These are phyloP conservation scores for Alisma plantagoaquatica DNA, from an alignment of 106 monocot species.

Conservation along the genomic window DNA sequence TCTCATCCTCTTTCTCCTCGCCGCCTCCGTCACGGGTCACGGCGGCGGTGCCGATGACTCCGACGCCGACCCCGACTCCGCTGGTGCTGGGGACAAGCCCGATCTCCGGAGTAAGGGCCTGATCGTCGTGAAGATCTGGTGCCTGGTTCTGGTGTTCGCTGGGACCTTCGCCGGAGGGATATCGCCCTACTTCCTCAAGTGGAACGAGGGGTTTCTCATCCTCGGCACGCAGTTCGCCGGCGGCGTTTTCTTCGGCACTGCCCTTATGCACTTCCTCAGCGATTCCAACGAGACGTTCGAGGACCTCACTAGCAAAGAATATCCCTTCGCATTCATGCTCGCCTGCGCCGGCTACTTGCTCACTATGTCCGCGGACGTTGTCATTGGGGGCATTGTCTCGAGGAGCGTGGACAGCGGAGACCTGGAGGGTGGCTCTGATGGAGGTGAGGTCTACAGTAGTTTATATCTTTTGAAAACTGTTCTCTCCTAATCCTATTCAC, in stretches of 20 bases:
- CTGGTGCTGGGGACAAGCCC: slow-evolving; percentile 2
- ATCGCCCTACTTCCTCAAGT: slow-evolving; percentile 70
- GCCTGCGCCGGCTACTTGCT: slow-evolving; percentile 49
- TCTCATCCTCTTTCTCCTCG: slow-evolving; percentile 9
- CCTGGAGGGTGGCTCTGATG: slow-evolving; percentile 2
- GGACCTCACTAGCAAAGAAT: slow-evolving; percentile 36
- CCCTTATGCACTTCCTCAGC: slow-evolving; percentile 78
- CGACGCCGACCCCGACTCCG: slow-evolving; percentile 6
- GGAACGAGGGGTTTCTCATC: slow-evolving; percentile 64
- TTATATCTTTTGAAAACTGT: too few species aligned
- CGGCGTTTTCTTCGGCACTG: slow-evolving; percentile 88
- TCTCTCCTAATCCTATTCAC: too few species aligned
- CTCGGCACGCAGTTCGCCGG: slow-evolving; percentile 86
- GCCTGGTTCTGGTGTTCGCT: slow-evolving; percentile 49
- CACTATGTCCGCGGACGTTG: slow-evolving; percentile 64
- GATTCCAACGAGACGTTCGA: slow-evolving; percentile 62
- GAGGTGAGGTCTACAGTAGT: slow-evolving; percentile 14
- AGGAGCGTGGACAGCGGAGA: slow-evolving; percentile 1
- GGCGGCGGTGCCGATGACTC: slow-evolving; percentile 18
- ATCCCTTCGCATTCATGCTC: slow-evolving; percentile 84
- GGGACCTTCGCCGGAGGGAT: slow-evolving; percentile 60
- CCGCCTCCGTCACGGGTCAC: slow-evolving; percentile 8
- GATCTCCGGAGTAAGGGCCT: slow-evolving; percentile 38
- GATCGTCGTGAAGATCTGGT: slow-evolving; percentile 57
- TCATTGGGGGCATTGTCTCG: slow-evolving; percentile 21